phyloP scores from a whole-genome alignment of 2,329 filamentous ascomycete species.

The Colletotrichum orchidophilum region DNA sequence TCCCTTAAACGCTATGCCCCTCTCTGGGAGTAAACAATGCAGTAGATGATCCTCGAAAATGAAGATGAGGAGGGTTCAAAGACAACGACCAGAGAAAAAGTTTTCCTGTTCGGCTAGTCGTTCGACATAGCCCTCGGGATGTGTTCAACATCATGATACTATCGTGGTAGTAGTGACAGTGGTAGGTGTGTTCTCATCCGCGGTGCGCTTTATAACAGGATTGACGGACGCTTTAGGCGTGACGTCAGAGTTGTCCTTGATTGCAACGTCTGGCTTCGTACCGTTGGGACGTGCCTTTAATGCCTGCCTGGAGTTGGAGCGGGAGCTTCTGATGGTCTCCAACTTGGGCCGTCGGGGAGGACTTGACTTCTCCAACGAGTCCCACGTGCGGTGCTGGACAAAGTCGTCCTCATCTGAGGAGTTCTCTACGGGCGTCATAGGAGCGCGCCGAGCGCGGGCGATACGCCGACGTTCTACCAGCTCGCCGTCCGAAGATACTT shows the following conservation, averaged over 20 bases:
- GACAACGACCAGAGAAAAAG: background rate
- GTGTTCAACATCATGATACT: constrained; percentile 4
- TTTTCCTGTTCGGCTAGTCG: background rate
- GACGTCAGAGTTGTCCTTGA: constrained; percentile 21
- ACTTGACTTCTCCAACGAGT: constrained; percentile 40
- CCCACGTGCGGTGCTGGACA: constrained; percentile 34
- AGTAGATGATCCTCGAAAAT: constrained; percentile 6
- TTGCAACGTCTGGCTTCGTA: constrained; percentile 11
- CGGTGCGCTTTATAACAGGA: constrained; percentile 5
- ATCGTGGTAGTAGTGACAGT: background rate
- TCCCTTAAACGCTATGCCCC: constrained; percentile 29
- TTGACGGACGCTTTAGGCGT: constrained; percentile 32
- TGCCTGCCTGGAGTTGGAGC: constrained; percentile 42
- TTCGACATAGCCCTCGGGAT: background rate
- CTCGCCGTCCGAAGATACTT: constrained; percentile 36
- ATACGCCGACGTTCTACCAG: constrained; percentile 30
- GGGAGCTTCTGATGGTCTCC: constrained; percentile 57
- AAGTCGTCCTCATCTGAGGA: constrained; percentile 43
- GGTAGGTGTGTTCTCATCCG: constrained; percentile 22
- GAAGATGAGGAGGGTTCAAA: background rate
- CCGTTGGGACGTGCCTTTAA: constrained; percentile 37
- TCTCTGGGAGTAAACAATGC: constrained; percentile 16
- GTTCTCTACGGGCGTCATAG: constrained; percentile 39
- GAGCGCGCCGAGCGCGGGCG: constrained; percentile 15
- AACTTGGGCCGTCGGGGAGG: constrained; percentile 55